These are phyloP conservation scores for Suhomyces choctaworum DNA, from an alignment of 1,139 yeast genomes.

Conservation along the genomic window DNA sequence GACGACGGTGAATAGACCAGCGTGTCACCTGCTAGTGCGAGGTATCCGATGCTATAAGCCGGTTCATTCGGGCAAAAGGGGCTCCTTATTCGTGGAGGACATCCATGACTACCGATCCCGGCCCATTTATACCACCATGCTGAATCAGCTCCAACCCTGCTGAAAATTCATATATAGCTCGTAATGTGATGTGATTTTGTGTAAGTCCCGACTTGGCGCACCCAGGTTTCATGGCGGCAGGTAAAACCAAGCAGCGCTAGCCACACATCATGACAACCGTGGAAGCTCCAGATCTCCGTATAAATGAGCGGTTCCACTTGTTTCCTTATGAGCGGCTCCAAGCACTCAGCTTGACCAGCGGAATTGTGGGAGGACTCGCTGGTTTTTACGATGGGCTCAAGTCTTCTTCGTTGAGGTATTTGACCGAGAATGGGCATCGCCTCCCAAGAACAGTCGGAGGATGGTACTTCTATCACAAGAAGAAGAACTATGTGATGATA, in stretches of 20 bases:
- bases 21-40: too few species aligned
- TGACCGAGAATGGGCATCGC: conserved; percentile 82
- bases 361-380: conserved; percentile 56
- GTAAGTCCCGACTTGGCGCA: conserved; percentile 2
- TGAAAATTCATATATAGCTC: conserved; percentile 4
- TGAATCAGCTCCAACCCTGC: too few species aligned
- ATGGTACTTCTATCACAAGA: conserved; percentile 87
- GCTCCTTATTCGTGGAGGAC: too few species aligned
- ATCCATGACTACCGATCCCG: too few species aligned
- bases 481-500: conserved; percentile 76
- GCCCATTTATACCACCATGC: too few species aligned
- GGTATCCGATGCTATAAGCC: too few species aligned
- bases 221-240: too few species aligned
- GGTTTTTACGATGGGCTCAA: conserved; percentile 68
- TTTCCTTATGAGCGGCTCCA: conserved; percentile 38
- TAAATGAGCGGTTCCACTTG: conserved; percentile 44
- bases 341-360: conserved; percentile 39
- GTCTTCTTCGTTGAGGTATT: conserved; percentile 56
- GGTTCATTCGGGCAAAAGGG: too few species aligned
- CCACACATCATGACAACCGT: not conserved
- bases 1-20: not conserved
- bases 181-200: conserved; percentile 6
- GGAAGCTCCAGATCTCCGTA: conserved; percentile 10
- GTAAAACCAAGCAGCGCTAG: not conserved
- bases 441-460: conserved; percentile 78